Evolutionary conservation across 306 rosid species (phyloP).

Genomic region (Pachyrhizus erosus): DNA sequence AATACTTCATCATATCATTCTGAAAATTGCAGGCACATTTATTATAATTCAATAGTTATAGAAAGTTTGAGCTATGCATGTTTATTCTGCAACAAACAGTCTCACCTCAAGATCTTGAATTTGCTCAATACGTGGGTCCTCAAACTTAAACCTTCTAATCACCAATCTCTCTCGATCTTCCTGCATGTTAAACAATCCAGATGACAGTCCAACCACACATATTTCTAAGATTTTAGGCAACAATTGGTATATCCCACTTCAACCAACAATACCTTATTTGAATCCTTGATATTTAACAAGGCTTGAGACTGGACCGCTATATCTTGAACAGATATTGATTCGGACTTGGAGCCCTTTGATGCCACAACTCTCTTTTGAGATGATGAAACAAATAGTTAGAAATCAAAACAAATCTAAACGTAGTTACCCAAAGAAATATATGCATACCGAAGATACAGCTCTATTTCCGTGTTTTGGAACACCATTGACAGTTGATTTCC

Average conservation of each 20-base stretch:
- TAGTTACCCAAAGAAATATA: conserved; percentile 3
- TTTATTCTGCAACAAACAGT: conserved; percentile 11
- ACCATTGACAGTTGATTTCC: conserved; percentile 76
- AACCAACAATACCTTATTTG: conserved; percentile 77
- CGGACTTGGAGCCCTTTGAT: conserved; percentile 66
- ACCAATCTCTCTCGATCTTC: conserved; percentile 93
- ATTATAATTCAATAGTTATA: conserved; percentile 32
- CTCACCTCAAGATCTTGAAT: conserved; percentile 98
- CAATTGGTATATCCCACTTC: not conserved
- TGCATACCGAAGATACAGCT: conserved; percentile 71
- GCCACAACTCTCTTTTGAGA: conserved; percentile 65
- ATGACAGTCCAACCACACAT: conserved; percentile 14
- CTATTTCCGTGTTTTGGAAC: conserved; percentile 82
- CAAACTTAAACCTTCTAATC: conserved; percentile 90
- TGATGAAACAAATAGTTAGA: conserved; percentile 37
- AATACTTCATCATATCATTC: conserved; percentile 92
- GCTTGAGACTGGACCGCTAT: conserved; percentile 83
- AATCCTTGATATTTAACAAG: conserved; percentile 85
- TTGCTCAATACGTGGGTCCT: conserved; percentile 92
- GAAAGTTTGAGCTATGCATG: conserved; percentile 32
- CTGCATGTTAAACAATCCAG: conserved; percentile 57
- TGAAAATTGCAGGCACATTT: conserved; percentile 47
- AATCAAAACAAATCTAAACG: conserved; percentile 27
- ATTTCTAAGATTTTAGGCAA: conserved; percentile 23
- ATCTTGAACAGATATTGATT: conserved; percentile 75